Evolutionary conservation across 1,284 basidiomycete genomes (phyloP).

Genomic region (Irpex sp.): DNA sequence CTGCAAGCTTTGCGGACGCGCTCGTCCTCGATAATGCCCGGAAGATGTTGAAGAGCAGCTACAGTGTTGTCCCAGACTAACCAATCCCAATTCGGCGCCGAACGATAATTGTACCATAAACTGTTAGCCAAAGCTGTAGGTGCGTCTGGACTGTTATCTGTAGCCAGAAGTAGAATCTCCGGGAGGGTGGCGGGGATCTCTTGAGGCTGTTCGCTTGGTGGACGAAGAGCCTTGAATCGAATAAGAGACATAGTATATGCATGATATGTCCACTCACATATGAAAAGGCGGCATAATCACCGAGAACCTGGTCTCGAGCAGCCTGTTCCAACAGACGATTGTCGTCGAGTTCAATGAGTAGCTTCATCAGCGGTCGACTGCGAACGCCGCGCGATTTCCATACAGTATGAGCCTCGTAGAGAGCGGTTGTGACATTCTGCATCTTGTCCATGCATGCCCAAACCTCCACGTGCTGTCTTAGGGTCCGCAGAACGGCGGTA

Average conservation of each 20-base stretch:
- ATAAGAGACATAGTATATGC: not conserved
- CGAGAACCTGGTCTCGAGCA: conserved; percentile 53
- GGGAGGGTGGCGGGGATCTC: conserved; percentile 58
- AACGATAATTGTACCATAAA: conserved; percentile 77
- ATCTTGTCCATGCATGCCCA: conserved; percentile 77
- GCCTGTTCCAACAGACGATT: conserved; percentile 48
- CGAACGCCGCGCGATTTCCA: conserved; percentile 64
- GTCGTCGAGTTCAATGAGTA: conserved; percentile 63
- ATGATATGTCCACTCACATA: conserved; percentile 39
- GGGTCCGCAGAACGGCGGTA: conserved; percentile 57
- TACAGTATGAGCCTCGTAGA: conserved; percentile 58
- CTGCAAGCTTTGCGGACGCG: conserved; percentile 47
- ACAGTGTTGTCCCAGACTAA: conserved; percentile 79
- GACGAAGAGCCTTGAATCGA: conserved; percentile 38
- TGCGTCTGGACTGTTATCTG: conserved; percentile 52
- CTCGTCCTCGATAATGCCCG: conserved; percentile 47
- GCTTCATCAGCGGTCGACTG: conserved; percentile 54
- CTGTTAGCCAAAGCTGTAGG: conserved; percentile 68
- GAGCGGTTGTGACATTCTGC: conserved; percentile 46
- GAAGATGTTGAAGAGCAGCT: conserved; percentile 63
- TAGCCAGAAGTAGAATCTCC: conserved; percentile 62
- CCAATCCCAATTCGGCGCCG: conserved; percentile 67
- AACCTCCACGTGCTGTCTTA: conserved; percentile 63
- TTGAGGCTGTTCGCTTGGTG: conserved; percentile 41
- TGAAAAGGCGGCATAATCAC: conserved; percentile 56